Conservation (phyloP, 495 filamentous ascomycete genomes). For the Gamarada debralockiae region DNA sequence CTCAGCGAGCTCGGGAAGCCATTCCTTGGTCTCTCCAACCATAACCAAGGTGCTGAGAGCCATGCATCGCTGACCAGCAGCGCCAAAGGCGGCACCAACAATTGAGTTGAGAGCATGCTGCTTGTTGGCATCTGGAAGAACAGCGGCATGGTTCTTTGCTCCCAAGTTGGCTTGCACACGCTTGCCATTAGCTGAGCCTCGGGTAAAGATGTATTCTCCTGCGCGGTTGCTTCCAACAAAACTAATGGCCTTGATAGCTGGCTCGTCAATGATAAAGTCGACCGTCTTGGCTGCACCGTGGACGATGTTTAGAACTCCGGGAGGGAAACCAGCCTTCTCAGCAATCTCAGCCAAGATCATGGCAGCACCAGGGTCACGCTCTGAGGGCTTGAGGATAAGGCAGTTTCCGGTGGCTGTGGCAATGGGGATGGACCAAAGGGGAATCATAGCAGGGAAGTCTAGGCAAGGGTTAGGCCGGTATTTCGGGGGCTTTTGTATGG, state of each 20-base stretch:
- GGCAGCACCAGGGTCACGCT: conserved; percentile 94
- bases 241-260: conserved; percentile 94
- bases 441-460: conserved; percentile 99
- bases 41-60: conserved; percentile 90
- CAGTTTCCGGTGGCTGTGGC: conserved; percentile 95
- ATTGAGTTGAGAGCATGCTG: conserved; percentile 95
- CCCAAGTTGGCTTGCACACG: conserved; percentile 96
- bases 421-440: conserved; percentile 93
- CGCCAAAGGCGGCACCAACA: conserved; percentile 91
- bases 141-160: conserved; percentile 96
- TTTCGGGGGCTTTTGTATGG: conserved; percentile 8
- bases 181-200: conserved; percentile 86
- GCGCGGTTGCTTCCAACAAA: conserved; percentile 97
- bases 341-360: conserved; percentile 97
- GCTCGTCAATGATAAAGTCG: conserved; percentile 96
- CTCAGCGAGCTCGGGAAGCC: conserved; percentile 88
- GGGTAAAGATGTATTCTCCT: conserved; percentile 92
- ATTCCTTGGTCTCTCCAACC: conserved; percentile 91
- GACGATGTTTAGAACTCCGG: conserved; percentile 91
- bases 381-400: conserved; percentile 92
- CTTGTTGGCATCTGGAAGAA: conserved; percentile 96
- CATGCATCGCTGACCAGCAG: conserved; percentile 97
- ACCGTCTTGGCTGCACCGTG: conserved; percentile 90
- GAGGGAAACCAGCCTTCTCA: conserved; percentile 87
- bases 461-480: conserved; percentile 11